Evolutionary conservation across 1,139 yeast genomes (phyloP).

Genomic region (Saccharomyces hybrid): DNA sequence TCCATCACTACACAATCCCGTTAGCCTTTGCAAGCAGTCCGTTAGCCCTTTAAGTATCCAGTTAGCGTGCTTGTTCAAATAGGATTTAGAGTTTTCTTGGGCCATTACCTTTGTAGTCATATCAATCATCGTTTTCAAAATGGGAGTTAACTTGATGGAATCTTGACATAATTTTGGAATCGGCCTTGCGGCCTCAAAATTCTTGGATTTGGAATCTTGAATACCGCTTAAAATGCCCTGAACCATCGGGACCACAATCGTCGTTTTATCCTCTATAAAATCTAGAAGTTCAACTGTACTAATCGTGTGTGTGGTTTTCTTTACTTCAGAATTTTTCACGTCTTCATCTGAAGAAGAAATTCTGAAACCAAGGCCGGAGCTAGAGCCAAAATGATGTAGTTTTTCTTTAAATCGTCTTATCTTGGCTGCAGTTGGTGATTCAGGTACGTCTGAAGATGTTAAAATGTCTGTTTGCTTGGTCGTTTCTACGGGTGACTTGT

Average conservation of each 20-base stretch:
- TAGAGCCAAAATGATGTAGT: not conserved
- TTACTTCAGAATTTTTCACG: not conserved
- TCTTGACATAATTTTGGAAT: not conserved
- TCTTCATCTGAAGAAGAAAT: not conserved
- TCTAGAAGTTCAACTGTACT: not conserved
- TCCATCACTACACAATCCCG: not conserved
- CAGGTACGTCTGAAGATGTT: conserved; percentile 28
- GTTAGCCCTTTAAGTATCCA: not conserved
- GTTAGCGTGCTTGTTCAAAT: not conserved
- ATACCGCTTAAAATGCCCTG: not conserved
- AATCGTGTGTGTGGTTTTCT: not conserved
- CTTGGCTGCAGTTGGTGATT: not conserved
- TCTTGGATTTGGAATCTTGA: not conserved
- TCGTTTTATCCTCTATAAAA: not conserved
- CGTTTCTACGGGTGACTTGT: not conserved
- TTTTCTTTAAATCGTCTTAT: conserved; percentile 2
- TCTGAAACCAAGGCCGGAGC: conserved; percentile 3
- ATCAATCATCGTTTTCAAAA: not conserved
- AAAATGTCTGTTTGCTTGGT: not conserved
- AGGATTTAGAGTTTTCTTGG: not conserved
- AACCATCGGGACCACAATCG: not conserved
- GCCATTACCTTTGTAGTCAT: not conserved
- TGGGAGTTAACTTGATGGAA: not conserved
- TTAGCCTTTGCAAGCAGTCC: not conserved
- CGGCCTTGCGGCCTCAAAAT: not conserved